Evolutionary conservation across 352 stramenopile species (phyloP).

Genomic region (Globisporangium carolinianum): DNA sequence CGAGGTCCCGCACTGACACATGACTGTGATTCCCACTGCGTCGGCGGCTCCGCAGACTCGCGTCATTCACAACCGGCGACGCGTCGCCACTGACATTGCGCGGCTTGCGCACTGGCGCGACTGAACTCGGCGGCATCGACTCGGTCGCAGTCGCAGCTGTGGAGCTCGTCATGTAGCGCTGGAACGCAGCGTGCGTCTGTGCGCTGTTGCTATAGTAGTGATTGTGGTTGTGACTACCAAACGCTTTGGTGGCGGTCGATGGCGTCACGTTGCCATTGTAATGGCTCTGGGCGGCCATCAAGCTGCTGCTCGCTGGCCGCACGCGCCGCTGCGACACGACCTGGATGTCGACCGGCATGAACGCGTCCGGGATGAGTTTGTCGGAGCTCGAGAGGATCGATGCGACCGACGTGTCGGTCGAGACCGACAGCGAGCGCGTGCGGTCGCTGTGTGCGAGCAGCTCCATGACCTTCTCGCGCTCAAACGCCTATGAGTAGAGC

Average conservation of each 20-base stretch:
- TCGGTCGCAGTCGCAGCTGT: conserved; percentile 9
- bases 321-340: conserved; percentile 46
- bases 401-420: conserved; percentile 42
- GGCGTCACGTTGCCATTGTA: conserved; percentile 9
- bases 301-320: conserved; percentile 13
- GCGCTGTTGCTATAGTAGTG: conserved; percentile 14
- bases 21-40: conserved; percentile 12
- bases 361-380: conserved; percentile 50
- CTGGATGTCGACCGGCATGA: conserved; percentile 56
- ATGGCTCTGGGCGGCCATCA: conserved; percentile 3
- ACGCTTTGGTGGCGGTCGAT: conserved; percentile 11
- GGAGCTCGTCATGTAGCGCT: conserved; percentile 13
- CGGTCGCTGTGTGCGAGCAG: conserved; percentile 15
- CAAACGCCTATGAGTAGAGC: conserved; percentile 3
- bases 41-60: conserved; percentile 1
- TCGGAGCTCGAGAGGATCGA: conserved; percentile 62
- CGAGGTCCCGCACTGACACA: conserved; percentile 17
- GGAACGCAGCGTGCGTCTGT: conserved; percentile 9
- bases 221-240: conserved; percentile 7
- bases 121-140: too few species aligned
- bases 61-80: too few species aligned
- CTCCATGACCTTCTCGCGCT: conserved; percentile 25
- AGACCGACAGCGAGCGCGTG: conserved; percentile 26
- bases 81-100: too few species aligned
- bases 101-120: too few species aligned